Percentiles rank a stretch among this genome's conserved stretches.
Conservation (phyloP, 2,329 filamentous ascomycete species). For the Neonectria punicea region DNA sequence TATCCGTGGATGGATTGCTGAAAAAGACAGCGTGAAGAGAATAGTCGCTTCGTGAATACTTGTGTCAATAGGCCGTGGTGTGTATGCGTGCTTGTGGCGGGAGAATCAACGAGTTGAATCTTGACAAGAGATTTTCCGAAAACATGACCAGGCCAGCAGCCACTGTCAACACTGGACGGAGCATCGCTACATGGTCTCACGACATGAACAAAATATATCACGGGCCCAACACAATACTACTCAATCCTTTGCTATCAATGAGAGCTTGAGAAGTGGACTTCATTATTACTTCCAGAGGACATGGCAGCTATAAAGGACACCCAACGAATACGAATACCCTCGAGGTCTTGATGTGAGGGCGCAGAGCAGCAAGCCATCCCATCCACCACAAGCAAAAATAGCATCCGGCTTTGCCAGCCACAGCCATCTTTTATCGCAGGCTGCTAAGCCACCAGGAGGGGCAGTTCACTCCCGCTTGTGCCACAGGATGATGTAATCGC, state of each 20-base stretch:
- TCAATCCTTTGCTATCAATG: background rate
- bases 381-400: background rate
- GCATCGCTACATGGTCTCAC: background rate
- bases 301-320: background rate
- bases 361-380: background rate
- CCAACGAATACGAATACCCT: background rate
- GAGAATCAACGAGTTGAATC: background rate
- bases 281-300: background rate
- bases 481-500: slow-evolving; percentile 28
- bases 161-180: background rate
- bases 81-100: background rate
- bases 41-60: background rate
- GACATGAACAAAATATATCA: background rate
- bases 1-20: background rate
- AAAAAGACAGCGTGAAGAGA: background rate
- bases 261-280: background rate
- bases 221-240: too few species aligned
- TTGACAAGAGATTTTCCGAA: slow-evolving; percentile 4
- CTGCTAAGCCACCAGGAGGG: slow-evolving; percentile 11
- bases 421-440: background rate
- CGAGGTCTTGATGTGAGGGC: background rate
- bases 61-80: background rate
- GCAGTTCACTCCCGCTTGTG: background rate
- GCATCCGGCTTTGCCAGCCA: slow-evolving; percentile 21
- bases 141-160: background rate